Conservation (phyloP, 257 asterid genomes). For the Salvia splendens region DNA sequence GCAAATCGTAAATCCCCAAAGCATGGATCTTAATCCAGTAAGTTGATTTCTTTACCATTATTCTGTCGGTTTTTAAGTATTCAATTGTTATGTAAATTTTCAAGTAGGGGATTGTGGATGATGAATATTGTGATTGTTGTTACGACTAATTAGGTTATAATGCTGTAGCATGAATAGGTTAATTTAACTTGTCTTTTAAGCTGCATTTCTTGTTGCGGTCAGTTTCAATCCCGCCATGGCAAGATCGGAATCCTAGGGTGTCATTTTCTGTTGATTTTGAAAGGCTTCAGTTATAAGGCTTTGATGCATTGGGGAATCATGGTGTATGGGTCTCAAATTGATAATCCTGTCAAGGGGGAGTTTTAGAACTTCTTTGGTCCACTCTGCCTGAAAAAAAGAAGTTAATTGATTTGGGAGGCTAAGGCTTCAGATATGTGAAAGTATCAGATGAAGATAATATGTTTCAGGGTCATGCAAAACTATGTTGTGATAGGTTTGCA, state of each 20-base stretch:
- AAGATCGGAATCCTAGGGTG: slow-evolving; percentile 30
- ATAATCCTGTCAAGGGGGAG: not conserved
- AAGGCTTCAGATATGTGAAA: not conserved
- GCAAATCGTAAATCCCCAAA: slow-evolving; percentile 24
- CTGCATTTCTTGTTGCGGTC: slow-evolving; percentile 14
- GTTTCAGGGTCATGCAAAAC: not conserved
- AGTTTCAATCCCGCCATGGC: slow-evolving; percentile 13
- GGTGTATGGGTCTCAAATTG: not conserved
- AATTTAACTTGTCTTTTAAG: not conserved
- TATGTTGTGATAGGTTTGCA: not conserved
- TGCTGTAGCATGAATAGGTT: slow-evolving; percentile 25
- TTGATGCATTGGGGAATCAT: slow-evolving; percentile 12
- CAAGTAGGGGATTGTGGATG: not conserved
- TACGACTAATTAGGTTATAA: not conserved
- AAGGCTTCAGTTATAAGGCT: slow-evolving; percentile 9
- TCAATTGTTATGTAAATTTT: not conserved
- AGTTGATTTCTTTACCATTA: slow-evolving; percentile 16
- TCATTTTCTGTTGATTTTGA: slow-evolving; percentile 16
- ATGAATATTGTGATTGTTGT: slow-evolving; percentile 19
- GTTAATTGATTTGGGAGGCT: not conserved
- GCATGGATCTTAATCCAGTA: slow-evolving; percentile 47
- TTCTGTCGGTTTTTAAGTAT: not conserved
- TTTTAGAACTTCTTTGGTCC: not conserved
- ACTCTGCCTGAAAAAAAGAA: not conserved
- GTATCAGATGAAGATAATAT: not conserved